Percentiles rank a stretch among this genome's conserved stretches.
Conservation (phyloP, 1,284 basidiomycete species). For the Cutaneotrichosporon sp. region DNA sequence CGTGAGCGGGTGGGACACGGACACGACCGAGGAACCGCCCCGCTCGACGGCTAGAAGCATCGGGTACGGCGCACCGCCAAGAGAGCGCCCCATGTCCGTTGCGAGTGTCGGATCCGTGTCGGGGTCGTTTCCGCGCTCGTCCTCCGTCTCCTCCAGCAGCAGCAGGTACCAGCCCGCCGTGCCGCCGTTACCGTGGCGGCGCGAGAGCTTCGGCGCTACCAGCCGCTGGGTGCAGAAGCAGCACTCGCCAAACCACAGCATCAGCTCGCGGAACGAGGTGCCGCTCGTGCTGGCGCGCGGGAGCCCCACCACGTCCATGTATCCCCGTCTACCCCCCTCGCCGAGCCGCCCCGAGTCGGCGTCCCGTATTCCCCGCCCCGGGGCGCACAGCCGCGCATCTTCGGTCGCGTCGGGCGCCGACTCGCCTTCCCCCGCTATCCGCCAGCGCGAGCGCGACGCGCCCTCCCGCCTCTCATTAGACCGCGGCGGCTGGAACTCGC, state of each 20-base stretch:
- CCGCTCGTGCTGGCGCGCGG: not conserved
- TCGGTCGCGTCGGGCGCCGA: not conserved
- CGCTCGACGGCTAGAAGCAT: not conserved
- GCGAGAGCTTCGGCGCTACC: slow-evolving; percentile 9
- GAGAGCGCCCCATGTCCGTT: not conserved
- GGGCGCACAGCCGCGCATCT: slow-evolving; percentile 1
- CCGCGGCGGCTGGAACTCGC: slow-evolving; percentile 3
- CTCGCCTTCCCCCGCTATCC: not conserved
- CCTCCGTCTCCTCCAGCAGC: not conserved
- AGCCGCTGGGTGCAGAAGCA: slow-evolving; percentile 21
- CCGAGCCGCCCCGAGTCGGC: not conserved
- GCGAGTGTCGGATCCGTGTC: not conserved
- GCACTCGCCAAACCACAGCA: slow-evolving; percentile 9
- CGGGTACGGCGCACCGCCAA: not conserved
- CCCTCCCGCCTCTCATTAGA: not conserved
- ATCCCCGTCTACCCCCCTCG: not conserved
- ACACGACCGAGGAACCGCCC: not conserved
- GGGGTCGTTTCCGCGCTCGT: slow-evolving; percentile 1
- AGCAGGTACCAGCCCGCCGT: slow-evolving; percentile 9
- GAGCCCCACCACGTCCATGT: not conserved
- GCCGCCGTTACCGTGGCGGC: slow-evolving; percentile 21
- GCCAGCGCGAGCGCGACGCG: not conserved
- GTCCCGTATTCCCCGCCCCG: slow-evolving; percentile 4
- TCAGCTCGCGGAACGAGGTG: not conserved
- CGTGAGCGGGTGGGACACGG: slow-evolving; percentile 1